Percentiles rank a stretch among this genome's conserved stretches.
Evolutionary conservation across 805 yeast genomes (phyloP).

Genomic region (Candida maris): DNA sequence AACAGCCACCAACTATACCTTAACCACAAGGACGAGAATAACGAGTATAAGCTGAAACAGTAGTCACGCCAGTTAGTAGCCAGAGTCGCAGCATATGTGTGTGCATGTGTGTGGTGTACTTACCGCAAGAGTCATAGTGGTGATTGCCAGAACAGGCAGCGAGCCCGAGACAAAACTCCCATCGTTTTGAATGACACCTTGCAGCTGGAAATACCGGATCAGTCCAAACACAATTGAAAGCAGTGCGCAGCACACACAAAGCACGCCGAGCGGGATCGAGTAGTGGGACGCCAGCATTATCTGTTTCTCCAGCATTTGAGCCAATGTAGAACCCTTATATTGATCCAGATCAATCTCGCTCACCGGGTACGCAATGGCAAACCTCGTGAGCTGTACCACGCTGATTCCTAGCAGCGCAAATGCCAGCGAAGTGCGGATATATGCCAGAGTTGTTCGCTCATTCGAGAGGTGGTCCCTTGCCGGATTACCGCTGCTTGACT

Average conservation of each 20-base stretch:
- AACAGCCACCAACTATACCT: constrained; percentile 18
- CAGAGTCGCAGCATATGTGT: no score
- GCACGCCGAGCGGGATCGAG: constrained; percentile 23
- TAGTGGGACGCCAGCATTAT: constrained; percentile 11
- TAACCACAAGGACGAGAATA: constrained; percentile 30
- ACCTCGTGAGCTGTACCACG: constrained; percentile 48
- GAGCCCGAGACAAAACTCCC: constrained; percentile 23
- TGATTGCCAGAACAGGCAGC: constrained; percentile 39
- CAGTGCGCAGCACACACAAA: constrained; percentile 42
- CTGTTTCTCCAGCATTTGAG: constrained; percentile 8
- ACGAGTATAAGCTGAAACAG: constrained; percentile 37
- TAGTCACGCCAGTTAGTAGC: no score
- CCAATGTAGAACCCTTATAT: constrained; percentile 4
- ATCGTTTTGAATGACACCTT: constrained; percentile 34
- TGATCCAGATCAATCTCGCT: constrained; percentile 3
- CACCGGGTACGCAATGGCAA: constrained; percentile 23
- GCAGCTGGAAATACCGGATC: constrained; percentile 43
- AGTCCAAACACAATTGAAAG: constrained; percentile 41
- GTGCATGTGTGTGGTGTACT: no score
- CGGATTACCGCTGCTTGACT: neutral
- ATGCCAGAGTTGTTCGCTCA: constrained; percentile 59
- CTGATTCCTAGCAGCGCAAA: constrained; percentile 52
- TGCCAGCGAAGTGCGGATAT: constrained; percentile 53
- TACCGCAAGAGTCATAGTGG: constrained; percentile 33
- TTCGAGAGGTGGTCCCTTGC: constrained; percentile 62